phyloP scores from a whole-genome alignment of 495 filamentous ascomycete species.

The Baudoinia panamericana region DNA sequence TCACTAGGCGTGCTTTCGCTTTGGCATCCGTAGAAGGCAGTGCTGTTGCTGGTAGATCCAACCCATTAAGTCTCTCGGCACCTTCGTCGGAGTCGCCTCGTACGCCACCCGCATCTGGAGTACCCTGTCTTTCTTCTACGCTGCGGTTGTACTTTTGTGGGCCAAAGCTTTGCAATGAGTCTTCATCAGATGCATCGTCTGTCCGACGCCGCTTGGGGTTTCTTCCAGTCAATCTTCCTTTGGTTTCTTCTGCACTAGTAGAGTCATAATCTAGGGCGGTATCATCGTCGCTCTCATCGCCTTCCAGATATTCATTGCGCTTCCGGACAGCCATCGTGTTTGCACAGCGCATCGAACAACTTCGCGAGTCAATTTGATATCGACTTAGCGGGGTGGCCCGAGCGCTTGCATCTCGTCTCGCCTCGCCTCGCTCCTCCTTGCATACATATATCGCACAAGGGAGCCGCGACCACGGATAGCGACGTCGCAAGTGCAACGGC shows the following conservation, averaged over 20 bases:
- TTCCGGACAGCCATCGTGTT: constrained; percentile 56
- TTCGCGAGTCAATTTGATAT: no score
- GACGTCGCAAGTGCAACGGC: no score
- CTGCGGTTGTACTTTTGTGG: no score
- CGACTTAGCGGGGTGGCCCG: no score
- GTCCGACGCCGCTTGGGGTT: constrained; percentile 51
- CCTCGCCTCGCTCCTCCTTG: no score
- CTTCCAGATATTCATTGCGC: constrained; percentile 63
- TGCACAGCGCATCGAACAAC: no score
- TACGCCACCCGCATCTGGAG: constrained; percentile 16
- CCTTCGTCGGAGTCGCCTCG: neutral
- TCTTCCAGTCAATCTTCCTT: constrained; percentile 35
- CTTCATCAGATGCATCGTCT: constrained; percentile 26
- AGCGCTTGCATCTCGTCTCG: no score
- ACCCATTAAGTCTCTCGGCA: neutral
- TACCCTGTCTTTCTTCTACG: constrained; percentile 19
- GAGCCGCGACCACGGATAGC: no score
- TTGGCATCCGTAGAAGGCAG: constrained; percentile 1
- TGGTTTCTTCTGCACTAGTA: constrained; percentile 50
- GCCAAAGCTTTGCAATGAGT: constrained; percentile 26
- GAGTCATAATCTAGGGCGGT: constrained; percentile 52
- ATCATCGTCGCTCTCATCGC: constrained; percentile 51
- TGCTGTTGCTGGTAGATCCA: no score
- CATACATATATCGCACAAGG: no score
- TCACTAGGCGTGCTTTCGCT: constrained; percentile 33